Conservation (phyloP, 345 rosid species). For the Hypericum perforatum region DNA sequence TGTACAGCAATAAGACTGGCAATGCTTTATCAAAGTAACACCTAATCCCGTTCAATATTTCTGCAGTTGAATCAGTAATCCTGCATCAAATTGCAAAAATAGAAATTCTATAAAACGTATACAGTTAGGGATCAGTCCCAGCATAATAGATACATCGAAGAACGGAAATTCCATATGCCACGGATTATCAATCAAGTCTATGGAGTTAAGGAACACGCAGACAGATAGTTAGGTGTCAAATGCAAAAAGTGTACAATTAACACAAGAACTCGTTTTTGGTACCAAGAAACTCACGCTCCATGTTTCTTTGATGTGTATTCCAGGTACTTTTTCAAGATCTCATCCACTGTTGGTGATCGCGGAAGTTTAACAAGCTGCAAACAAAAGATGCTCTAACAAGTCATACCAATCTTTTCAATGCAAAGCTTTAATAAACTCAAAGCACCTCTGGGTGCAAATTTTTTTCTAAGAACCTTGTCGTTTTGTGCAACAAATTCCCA, state of each 20-base stretch:
- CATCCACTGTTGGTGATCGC: constrained; percentile 77
- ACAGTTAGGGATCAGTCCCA: too few species aligned
- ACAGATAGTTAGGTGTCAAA: too few species aligned
- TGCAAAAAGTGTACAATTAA: too few species aligned
- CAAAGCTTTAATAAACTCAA: too few species aligned
- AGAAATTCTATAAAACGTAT: too few species aligned
- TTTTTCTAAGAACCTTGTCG: constrained; percentile 47
- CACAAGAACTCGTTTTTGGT: not conserved
- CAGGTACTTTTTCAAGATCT: constrained; percentile 68
- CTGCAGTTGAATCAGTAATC: constrained; percentile 49
- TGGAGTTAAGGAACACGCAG: too few species aligned
- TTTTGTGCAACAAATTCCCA: constrained; percentile 67
- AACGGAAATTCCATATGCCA: too few species aligned
- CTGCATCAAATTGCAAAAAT: constrained; percentile 20
- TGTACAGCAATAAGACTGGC: constrained; percentile 69
- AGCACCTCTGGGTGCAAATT: too few species aligned
- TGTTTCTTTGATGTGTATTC: constrained; percentile 84
- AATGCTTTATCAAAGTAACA: constrained; percentile 78
- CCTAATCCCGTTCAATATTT: constrained; percentile 61
- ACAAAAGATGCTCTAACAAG: constrained; percentile 5
- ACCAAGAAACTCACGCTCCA: constrained; percentile 48
- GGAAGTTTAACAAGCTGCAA: constrained; percentile 93
- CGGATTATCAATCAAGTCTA: too few species aligned
- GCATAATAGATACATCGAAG: too few species aligned
- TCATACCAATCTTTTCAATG: not conserved